Base-by-base conservation (phyloP, 768 basidiomycete genomes). In the Boletellus ananiceps region DNA sequence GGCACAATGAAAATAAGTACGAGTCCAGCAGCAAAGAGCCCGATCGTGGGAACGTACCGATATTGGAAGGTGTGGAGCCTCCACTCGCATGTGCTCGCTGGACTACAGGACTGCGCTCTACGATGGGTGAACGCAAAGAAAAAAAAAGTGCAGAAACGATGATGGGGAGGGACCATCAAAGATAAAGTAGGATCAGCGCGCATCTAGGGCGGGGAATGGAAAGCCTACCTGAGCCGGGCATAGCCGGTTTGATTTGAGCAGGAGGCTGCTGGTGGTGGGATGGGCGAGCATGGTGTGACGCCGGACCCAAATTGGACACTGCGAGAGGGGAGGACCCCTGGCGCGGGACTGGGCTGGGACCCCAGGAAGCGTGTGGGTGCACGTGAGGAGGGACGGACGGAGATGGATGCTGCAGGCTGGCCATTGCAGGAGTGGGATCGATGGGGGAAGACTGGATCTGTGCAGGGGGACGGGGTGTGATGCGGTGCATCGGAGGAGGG, bases 401-500 rank as follows among this genome's bases (percentile, higher is more conserved):
- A 31, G 64, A 62, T 29, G 65, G 65, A 46, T 68, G 65, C 12
- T 66, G 65, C 2, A 66, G 29, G 39, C 67, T 68, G 4, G 65
- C 65, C 67, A 68, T 66, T 31, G 65, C 62, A 13, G 66, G 61
- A 8, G 57, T 63, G 27, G 57, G 49, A 53, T 66, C 61, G 56
- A 63, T 61, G 37, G 62, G 34, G 7, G 61, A 31, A 39, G 57
- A 27, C n/a, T 51, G 59, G 50, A 58, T 64, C 60, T 68, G 66
- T 1, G 64, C 58, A 9, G 70, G 61, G 52, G 71, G 40, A 59
- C 67, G 45, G 44, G 70, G 32, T 49, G 69, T 55, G 66, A 64
- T 54, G 46, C 64, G 54, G 57, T 64, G 57, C 47, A 58, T 58
- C 56, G 53, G 53, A 16, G 54, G 32, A 38, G 40, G 62, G 57